Evolutionary conservation across 2,329 filamentous ascomycete species (phyloP), one percentile per base, ranked within the genome.

Genomic region (Ophiostoma sp.): DNA sequence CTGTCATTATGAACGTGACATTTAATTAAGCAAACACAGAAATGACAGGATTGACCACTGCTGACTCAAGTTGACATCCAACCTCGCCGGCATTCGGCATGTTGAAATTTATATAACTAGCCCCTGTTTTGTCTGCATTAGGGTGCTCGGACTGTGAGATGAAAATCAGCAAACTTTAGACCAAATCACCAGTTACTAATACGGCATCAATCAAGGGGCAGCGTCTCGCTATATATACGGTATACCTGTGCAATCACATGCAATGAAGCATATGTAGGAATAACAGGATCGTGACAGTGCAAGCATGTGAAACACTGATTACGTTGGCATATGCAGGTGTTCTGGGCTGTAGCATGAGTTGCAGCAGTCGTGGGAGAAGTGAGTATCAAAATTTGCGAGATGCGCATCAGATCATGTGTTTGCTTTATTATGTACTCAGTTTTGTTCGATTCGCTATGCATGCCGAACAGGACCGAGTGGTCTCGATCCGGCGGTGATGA

Each of bases 271-370:
- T 57, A 13, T 41, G 39, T 15, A 20, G n/a, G 23, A 13, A 57
- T 5, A 23, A 27, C 15, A 57, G n/a, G 52, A 11, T 27, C n/a
- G 52, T 31, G 23, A 27, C n/a, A 57, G 8, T 57, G 23, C 52
- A 23, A 57, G 23, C 52, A 57, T 57, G 23, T 57, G 23, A 57
- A 57, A 57, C 52, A 27, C 11, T 23, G 52, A 57, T 27, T 57
- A 57, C 23, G 52, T 57, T 57, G 52, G 52, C 52, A 57, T 57
- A 23, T 57, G 52, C 23, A 54, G 48, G 20, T 54, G n/a, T 54
- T 23, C 48, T 27, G 52, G 52, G 52, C 52, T 57, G 52, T 11
- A 57, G 52, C 23, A n/a, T 48, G 17, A 48, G 44, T 48, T 15
- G 52, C 52, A 27, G 52, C 4, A 48, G 44, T 57, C 4, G n/a